These are phyloP conservation scores for Wickerhamiella vanderwaltii DNA, from an alignment of 805 yeast genomes.

Conservation along the genomic window DNA sequence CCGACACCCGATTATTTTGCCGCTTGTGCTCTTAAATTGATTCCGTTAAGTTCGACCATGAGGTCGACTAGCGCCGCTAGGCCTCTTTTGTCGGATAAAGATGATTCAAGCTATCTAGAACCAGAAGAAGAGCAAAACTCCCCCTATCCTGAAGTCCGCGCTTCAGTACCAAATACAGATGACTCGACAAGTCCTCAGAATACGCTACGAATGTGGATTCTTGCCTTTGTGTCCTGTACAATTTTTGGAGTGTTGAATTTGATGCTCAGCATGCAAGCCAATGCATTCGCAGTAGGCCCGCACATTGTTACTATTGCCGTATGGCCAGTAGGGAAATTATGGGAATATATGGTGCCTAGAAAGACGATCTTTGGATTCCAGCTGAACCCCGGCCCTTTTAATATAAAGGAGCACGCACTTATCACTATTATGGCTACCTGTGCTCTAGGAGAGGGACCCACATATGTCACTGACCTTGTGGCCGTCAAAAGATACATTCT, in stretches of 20 bases:
- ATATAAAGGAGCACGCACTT: slow-evolving; percentile 50
- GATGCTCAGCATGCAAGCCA: slow-evolving; percentile 47
- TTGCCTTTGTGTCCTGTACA: slow-evolving; percentile 42
- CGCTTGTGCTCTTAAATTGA: no score
- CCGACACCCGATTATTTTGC: no score
- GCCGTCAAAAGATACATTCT: slow-evolving; percentile 41
- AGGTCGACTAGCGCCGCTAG: background rate
- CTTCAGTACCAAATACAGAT: slow-evolving; percentile 49
- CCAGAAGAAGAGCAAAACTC: slow-evolving; percentile 26
- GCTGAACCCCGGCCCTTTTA: slow-evolving; percentile 52
- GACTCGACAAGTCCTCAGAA: slow-evolving; percentile 39
- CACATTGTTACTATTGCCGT: slow-evolving; percentile 49
- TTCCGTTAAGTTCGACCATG: no score
- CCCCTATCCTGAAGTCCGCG: slow-evolving; percentile 56
- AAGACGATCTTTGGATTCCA: slow-evolving; percentile 24
- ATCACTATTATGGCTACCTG: slow-evolving; percentile 40
- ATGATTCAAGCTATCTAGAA: slow-evolving; percentile 4
- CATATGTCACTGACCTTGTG: slow-evolving; percentile 47
- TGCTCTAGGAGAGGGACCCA: slow-evolving; percentile 33
- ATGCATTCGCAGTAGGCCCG: slow-evolving; percentile 40
- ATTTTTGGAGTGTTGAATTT: slow-evolving; percentile 49
- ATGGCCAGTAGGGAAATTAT: slow-evolving; percentile 48
- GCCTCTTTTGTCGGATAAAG: background rate
- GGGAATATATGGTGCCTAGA: slow-evolving; percentile 33
- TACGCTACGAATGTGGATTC: slow-evolving; percentile 44